These are phyloP conservation scores for Fusarium duplospermum DNA, from an alignment of 2,329 filamentous ascomycete genomes.

Conservation along the genomic window DNA sequence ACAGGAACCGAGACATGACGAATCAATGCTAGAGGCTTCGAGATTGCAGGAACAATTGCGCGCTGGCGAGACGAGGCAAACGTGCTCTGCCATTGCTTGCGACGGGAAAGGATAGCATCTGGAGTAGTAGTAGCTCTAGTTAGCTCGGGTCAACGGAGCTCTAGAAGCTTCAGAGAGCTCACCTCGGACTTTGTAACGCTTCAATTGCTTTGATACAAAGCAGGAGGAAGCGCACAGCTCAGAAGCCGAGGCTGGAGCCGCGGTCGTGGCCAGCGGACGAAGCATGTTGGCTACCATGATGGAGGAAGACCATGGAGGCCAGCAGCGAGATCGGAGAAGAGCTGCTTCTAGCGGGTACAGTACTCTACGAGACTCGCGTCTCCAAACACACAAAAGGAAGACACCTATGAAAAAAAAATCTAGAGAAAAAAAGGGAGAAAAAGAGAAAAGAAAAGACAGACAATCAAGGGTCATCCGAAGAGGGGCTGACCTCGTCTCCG, in stretches of 20 bases:
- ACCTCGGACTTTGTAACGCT: constrained; percentile 37
- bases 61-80: constrained; percentile 42
- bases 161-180: constrained; percentile 2
- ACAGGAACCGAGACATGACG: constrained; percentile 52
- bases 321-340: constrained; percentile 26
- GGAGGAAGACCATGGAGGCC: constrained; percentile 43
- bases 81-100: constrained; percentile 55
- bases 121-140: not conserved
- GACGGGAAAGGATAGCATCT: constrained; percentile 39
- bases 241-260: constrained; percentile 39
- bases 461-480: not conserved
- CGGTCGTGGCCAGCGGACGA: constrained; percentile 46
- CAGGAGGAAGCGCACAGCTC: constrained; percentile 47
- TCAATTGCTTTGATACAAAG: constrained; percentile 40
- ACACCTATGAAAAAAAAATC: not conserved
- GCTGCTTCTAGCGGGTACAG: constrained; percentile 15
- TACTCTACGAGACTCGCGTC: constrained; percentile 10
- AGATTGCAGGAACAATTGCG: constrained; percentile 43
- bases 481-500: constrained; percentile 31
- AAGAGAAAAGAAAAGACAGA: constrained; percentile 16
- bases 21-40: constrained; percentile 52
- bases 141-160: constrained; percentile 8
- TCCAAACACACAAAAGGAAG: constrained; percentile 1
- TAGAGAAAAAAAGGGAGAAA: constrained; percentile 9
- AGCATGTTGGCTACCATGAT: constrained; percentile 51